phyloP scores from a whole-genome alignment of 2,329 filamentous ascomycete genomes.

The Penicillium occitanis region DNA sequence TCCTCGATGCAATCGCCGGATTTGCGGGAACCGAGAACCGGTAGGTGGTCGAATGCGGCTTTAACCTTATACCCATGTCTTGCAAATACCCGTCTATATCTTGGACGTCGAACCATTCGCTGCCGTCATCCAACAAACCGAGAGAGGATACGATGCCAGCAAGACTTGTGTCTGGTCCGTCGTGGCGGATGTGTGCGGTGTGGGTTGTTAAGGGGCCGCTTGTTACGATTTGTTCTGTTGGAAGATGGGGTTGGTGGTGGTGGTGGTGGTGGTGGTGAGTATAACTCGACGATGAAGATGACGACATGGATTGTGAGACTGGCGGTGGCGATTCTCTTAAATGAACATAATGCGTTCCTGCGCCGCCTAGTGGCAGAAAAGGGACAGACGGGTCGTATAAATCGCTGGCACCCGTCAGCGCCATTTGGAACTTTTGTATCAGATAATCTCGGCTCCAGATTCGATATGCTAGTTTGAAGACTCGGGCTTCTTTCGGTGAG shows the following conservation, averaged over 20 bases:
- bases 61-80: constrained; percentile 17
- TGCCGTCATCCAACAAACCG: constrained; percentile 16
- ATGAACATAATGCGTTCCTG: constrained; percentile 10
- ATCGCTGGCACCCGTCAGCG: not conserved
- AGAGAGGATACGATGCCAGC: constrained; percentile 5
- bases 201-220: constrained; percentile 14
- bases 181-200: constrained; percentile 9
- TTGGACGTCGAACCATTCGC: constrained; percentile 27
- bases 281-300: not conserved
- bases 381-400: not conserved
- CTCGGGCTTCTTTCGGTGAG: constrained; percentile 3
- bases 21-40: constrained; percentile 11
- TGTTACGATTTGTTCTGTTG: not conserved
- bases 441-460: constrained; percentile 16
- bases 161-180: constrained; percentile 1
- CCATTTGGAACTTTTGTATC: constrained; percentile 1
- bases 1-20: not conserved
- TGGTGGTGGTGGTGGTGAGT: not conserved
- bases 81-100: constrained; percentile 26
- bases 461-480: constrained; percentile 18
- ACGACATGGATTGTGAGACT: not conserved
- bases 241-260: not conserved
- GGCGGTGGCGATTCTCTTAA: not conserved
- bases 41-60: not conserved
- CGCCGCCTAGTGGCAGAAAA: constrained; percentile 11